phyloP scores from a whole-genome alignment of 306 rosid genomes.

The Lotus japonicus region DNA sequence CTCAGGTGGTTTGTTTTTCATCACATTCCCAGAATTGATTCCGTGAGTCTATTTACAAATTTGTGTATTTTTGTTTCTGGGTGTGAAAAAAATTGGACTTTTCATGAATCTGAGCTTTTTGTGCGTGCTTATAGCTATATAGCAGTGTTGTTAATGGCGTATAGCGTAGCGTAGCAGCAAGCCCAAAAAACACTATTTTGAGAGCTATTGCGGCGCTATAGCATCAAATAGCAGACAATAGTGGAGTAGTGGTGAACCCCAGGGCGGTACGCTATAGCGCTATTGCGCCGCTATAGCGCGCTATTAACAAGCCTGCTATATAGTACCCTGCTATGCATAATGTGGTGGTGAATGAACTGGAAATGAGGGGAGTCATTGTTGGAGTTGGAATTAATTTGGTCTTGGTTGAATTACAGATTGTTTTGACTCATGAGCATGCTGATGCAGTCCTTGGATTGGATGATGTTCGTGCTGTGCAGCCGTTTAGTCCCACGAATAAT shows the following conservation, averaged over 20 bases:
- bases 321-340: no score
- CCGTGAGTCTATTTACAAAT: slow-evolving; percentile 38
- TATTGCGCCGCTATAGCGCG: no score
- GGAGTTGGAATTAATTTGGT: background rate
- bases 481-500: slow-evolving; percentile 61
- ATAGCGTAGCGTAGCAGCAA: no score
- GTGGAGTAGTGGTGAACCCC: no score
- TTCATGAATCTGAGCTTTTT: background rate
- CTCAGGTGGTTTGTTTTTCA: slow-evolving; percentile 77
- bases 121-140: background rate
- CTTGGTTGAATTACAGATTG: slow-evolving; percentile 46
- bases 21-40: slow-evolving; percentile 70
- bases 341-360: background rate
- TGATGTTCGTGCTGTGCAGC: slow-evolving; percentile 74
- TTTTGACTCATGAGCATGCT: slow-evolving; percentile 91
- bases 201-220: no score
- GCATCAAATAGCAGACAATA: no score
- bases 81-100: background rate
- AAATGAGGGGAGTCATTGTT: background rate
- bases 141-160: no score
- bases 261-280: no score
- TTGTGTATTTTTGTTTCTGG: background rate
- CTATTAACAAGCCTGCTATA: no score
- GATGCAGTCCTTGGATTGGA: slow-evolving; percentile 90
- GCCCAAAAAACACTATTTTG: no score